A percentile compares a stretch with the other conserved stretches of the same genome.
These are phyloP conservation scores for Teunomyces gatunensis DNA, from an alignment of 805 yeast species.

Conservation along the genomic window DNA sequence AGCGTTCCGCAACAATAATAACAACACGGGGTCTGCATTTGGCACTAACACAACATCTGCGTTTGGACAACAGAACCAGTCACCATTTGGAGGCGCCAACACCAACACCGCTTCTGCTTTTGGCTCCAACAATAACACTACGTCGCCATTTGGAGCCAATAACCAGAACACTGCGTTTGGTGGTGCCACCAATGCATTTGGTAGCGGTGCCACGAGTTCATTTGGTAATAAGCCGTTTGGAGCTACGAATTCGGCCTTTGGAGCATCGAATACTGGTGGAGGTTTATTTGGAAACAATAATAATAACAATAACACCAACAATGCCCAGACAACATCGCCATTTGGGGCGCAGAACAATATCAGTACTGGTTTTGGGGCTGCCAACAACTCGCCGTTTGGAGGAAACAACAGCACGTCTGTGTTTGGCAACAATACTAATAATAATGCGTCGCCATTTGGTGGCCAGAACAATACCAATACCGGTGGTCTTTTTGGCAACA, in stretches of 20 bases:
- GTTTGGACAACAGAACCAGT: slow-evolving; percentile 23
- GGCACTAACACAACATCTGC: slow-evolving; percentile 12
- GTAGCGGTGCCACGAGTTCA: slow-evolving; percentile 17
- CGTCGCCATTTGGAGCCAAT: slow-evolving; percentile 28
- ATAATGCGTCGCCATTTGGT: slow-evolving; percentile 1
- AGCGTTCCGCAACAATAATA: slow-evolving; percentile 16
- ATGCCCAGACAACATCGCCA: slow-evolving; percentile 15
- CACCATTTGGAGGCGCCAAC: slow-evolving; percentile 20
- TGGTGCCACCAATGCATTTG: slow-evolving; percentile 22
- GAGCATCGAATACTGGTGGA: slow-evolving; percentile 11
- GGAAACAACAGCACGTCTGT: slow-evolving; percentile 13
- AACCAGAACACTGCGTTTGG: slow-evolving; percentile 35
- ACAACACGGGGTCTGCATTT: slow-evolving; percentile 14
- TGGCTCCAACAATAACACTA: slow-evolving; percentile 22
- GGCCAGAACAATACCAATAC: slow-evolving; percentile 6
- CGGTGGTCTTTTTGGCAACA: slow-evolving; percentile 25
- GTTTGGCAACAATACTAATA: slow-evolving; percentile 28
- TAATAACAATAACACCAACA: slow-evolving; percentile 10
- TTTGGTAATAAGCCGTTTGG: slow-evolving; percentile 5
- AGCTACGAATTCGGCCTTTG: slow-evolving; percentile 15
- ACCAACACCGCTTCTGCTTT: slow-evolving; percentile 22
- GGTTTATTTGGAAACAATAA: slow-evolving; percentile 43
- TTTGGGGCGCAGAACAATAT: slow-evolving; percentile 20
- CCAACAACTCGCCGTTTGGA: slow-evolving; percentile 15
- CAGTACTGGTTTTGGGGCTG: slow-evolving; percentile 18